A percentile compares a stretch with the other conserved stretches of the same genome.
Conservation (phyloP, 495 filamentous ascomycete genomes). For the Haplographium delicatum region DNA sequence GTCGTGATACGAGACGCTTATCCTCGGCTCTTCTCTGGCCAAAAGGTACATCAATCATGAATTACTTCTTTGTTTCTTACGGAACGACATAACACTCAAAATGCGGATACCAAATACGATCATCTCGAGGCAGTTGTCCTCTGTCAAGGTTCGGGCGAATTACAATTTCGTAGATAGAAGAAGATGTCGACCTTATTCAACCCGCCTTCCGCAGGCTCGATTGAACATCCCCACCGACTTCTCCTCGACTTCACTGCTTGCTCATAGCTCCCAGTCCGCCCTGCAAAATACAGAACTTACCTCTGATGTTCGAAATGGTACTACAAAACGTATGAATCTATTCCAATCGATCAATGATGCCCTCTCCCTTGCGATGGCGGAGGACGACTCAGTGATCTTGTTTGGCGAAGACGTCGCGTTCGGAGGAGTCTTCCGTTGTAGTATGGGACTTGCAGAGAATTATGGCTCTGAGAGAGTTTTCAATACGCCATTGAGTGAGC, state of each 20-base stretch:
- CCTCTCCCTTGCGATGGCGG: slow-evolving; percentile 70
- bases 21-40: neutral
- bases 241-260: slow-evolving; percentile 70
- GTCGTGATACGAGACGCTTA: neutral
- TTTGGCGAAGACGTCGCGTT: slow-evolving; percentile 98
- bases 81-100: slow-evolving; percentile 4
- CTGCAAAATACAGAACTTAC: slow-evolving; percentile 60
- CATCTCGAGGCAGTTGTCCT: slow-evolving; percentile 1
- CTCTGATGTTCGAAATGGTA: slow-evolving; percentile 55
- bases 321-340: slow-evolving; percentile 81
- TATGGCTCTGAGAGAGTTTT: slow-evolving; percentile 90
- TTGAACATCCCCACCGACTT: slow-evolving; percentile 90
- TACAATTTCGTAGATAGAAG: neutral
- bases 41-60: neutral
- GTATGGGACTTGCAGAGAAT: slow-evolving; percentile 78
- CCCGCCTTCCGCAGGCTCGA: slow-evolving; percentile 31
- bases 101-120: slow-evolving; percentile 12
- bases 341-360: slow-evolving; percentile 93
- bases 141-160: neutral
- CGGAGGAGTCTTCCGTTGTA: slow-evolving; percentile 94
- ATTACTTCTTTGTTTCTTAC: neutral
- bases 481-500: slow-evolving; percentile 92
- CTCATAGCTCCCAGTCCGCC: slow-evolving; percentile 68
- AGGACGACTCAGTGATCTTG: slow-evolving; percentile 79
- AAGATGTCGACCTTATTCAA: slow-evolving; percentile 17